Evolutionary conservation across 2,329 filamentous ascomycete genomes (phyloP).

Genomic region (Anthostomella pinea): DNA sequence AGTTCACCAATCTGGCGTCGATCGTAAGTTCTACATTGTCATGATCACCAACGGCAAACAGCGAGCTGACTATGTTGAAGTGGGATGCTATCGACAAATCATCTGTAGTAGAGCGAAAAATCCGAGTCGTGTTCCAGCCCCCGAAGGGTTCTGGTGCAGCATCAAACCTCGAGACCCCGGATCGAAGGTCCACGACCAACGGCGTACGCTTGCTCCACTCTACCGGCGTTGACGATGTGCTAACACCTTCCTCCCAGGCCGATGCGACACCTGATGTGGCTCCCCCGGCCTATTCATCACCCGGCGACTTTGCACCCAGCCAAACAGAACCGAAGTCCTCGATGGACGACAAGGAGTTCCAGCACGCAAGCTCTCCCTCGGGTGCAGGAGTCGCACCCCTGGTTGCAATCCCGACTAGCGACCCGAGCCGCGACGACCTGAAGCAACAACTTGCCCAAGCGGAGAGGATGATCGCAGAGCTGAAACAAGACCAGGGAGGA

Average conservation of each 20-base stretch:
- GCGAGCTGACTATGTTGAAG: slow-evolving; percentile 43
- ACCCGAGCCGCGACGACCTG: slow-evolving; percentile 55
- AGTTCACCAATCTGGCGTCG: slow-evolving; percentile 74
- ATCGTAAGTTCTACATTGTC: slow-evolving; percentile 58
- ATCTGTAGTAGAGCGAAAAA: slow-evolving; percentile 88
- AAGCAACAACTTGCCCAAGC: slow-evolving; percentile 73
- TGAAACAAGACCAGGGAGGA: slow-evolving; percentile 65
- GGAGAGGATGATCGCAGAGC: slow-evolving; percentile 66
- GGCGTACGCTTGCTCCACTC: slow-evolving; percentile 33
- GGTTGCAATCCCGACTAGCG: slow-evolving; percentile 43
- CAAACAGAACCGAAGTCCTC: slow-evolving; percentile 31
- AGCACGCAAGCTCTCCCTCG: slow-evolving; percentile 28
- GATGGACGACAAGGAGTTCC: slow-evolving; percentile 27
- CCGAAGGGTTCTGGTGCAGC: slow-evolving; percentile 46
- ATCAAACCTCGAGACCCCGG: slow-evolving; percentile 36
- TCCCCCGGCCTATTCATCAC: slow-evolving; percentile 45
- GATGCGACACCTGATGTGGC: slow-evolving; percentile 44
- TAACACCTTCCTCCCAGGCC: slow-evolving; percentile 21
- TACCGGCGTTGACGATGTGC: slow-evolving; percentile 1
- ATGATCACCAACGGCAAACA: slow-evolving; percentile 18
- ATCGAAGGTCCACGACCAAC: slow-evolving; percentile 38
- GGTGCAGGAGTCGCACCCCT: slow-evolving; percentile 42
- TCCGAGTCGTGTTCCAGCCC: slow-evolving; percentile 81
- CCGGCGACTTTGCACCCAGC: slow-evolving; percentile 34
- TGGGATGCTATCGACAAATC: slow-evolving; percentile 78